A percentile compares a stretch with the other conserved stretches of the same genome.
Evolutionary conservation across 2,329 filamentous ascomycete genomes (phyloP).

Genomic region (Sporothrix curviconia): DNA sequence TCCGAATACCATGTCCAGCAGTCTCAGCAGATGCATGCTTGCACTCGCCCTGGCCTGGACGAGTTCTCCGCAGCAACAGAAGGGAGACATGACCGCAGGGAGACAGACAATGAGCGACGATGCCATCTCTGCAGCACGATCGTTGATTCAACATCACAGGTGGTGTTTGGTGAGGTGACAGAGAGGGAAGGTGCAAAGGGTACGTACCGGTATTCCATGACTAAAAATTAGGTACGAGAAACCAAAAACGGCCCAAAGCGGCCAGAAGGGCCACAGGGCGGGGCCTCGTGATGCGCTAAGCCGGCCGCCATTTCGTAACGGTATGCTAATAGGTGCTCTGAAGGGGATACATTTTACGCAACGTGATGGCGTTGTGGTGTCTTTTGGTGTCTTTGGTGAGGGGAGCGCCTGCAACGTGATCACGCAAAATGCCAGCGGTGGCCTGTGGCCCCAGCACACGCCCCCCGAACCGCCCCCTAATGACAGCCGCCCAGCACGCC

Average conservation of each 20-base stretch:
- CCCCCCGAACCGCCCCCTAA: not conserved
- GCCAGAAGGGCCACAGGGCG: not conserved
- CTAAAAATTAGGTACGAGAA: slow-evolving; percentile 28
- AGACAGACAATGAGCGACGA: not conserved
- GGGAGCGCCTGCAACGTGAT: not conserved
- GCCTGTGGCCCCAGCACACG: not conserved
- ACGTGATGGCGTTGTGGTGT: too few species aligned
- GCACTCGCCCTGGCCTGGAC: not conserved
- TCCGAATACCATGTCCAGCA: too few species aligned
- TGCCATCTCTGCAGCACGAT: not conserved
- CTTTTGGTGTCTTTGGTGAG: too few species aligned
- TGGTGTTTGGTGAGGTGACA: not conserved
- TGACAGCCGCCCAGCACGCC: not conserved
- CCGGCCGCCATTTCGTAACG: slow-evolving; percentile 23
- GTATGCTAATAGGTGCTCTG: slow-evolving; percentile 19
- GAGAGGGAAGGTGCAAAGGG: slow-evolving; percentile 1
- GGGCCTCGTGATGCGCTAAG: slow-evolving; percentile 16
- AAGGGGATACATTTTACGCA: slow-evolving; percentile 7
- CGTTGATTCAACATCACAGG: not conserved
- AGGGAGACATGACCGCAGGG: not conserved
- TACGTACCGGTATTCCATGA: slow-evolving; percentile 21
- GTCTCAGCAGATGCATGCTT: too few species aligned
- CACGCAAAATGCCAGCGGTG: slow-evolving; percentile 3
- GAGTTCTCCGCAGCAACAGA: not conserved
- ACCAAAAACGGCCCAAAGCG: slow-evolving; percentile 16